Evolutionary conservation across 2,329 filamentous ascomycete genomes (phyloP).

Genomic region (Monilinia laxa): DNA sequence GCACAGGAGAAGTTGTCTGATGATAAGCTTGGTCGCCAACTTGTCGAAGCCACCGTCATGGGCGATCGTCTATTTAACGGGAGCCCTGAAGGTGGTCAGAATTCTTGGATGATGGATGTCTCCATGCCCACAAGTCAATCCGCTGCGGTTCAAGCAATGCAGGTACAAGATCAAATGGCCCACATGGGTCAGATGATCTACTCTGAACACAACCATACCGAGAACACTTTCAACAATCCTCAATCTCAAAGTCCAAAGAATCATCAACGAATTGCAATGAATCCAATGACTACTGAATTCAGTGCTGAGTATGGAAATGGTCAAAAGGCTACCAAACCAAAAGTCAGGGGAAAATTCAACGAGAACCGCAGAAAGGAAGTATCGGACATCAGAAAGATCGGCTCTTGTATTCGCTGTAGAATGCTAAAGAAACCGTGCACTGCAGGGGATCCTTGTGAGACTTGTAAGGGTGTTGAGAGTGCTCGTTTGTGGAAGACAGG

Average conservation of each 20-base stretch:
- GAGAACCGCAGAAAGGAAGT: slow-evolving; percentile 61
- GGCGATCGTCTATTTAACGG: slow-evolving; percentile 30
- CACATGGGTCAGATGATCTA: slow-evolving; percentile 29
- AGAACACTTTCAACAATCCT: slow-evolving; percentile 23
- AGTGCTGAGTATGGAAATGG: slow-evolving; percentile 40
- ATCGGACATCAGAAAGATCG: slow-evolving; percentile 62
- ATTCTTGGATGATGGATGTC: slow-evolving; percentile 37
- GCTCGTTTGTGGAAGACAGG: slow-evolving; percentile 65
- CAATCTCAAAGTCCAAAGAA: slow-evolving; percentile 21
- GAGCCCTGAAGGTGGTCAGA: slow-evolving; percentile 28
- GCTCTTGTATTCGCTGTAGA: slow-evolving; percentile 64
- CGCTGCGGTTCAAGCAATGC: slow-evolving; percentile 10
- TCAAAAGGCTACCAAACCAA: slow-evolving; percentile 39
- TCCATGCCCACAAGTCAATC: slow-evolving; percentile 12
- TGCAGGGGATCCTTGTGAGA: slow-evolving; percentile 61
- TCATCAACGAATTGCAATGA: slow-evolving; percentile 34
- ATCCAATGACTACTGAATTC: slow-evolving; percentile 38
- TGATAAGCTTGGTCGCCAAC: slow-evolving; percentile 31
- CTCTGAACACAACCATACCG: slow-evolving; percentile 28
- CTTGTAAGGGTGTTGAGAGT: slow-evolving; percentile 61
- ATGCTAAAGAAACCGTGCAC: slow-evolving; percentile 67
- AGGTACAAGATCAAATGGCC: slow-evolving; percentile 17
- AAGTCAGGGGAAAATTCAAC: slow-evolving; percentile 58
- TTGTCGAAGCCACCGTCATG: slow-evolving; percentile 32
- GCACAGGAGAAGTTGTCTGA: slow-evolving; percentile 28